Percentiles rank a stretch among this genome's conserved stretches.
Evolutionary conservation across 495 filamentous ascomycete species (phyloP).

Genomic region (Glonium stellatum): DNA sequence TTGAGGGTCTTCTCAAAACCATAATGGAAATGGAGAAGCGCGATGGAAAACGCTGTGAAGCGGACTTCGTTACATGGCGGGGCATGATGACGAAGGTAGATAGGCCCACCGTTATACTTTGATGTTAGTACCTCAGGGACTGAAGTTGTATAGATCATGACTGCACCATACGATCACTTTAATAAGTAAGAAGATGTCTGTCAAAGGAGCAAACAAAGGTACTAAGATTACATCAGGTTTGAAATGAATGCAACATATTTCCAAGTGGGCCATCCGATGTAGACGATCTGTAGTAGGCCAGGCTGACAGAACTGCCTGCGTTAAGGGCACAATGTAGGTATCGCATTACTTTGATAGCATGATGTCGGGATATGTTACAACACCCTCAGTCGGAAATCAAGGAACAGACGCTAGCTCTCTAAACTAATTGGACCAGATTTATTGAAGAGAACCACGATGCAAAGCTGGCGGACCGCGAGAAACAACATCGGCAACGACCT

Average conservation of each 20-base stretch:
- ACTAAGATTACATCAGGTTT: conserved; percentile 50
- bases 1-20: conserved; percentile 74
- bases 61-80: conserved; percentile 85
- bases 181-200: conserved; percentile 52
- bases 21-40: conserved; percentile 65
- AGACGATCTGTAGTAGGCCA: background rate
- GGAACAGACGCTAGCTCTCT: no score
- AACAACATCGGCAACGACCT: conserved; percentile 46
- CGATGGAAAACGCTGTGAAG: conserved; percentile 57
- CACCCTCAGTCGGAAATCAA: background rate
- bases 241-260: conserved; percentile 93
- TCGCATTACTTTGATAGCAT: background rate
- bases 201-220: conserved; percentile 5
- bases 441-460: conserved; percentile 82
- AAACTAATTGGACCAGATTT: conserved; percentile 51
- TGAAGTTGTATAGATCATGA: conserved; percentile 61
- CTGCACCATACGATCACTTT: conserved; percentile 70
- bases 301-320: conserved; percentile 19
- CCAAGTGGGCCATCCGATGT: conserved; percentile 54
- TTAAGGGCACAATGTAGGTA: conserved; percentile 70
- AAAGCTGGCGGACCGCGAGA: conserved; percentile 50
- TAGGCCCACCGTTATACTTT: background rate
- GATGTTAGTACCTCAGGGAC: background rate
- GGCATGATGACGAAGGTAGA: conserved; percentile 97
- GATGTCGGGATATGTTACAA: background rate